phyloP scores from a whole-genome alignment of 2,329 filamentous ascomycete species.

The Colletotrichum sublineola region DNA sequence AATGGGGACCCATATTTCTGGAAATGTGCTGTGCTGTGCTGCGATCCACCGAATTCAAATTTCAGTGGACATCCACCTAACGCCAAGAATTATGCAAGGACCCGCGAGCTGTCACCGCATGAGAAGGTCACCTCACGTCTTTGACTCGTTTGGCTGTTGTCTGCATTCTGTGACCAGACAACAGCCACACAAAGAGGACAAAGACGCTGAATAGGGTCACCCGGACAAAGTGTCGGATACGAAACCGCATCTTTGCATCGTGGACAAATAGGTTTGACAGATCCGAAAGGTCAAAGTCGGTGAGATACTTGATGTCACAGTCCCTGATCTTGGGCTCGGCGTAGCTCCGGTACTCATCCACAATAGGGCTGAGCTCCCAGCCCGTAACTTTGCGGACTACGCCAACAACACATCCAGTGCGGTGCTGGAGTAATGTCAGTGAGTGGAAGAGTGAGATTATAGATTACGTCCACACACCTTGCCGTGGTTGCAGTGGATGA shows the following conservation, averaged over 20 bases:
- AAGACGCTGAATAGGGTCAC: constrained; percentile 58
- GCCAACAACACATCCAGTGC: constrained; percentile 90
- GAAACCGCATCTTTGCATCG: constrained; percentile 46
- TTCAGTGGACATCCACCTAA: constrained; percentile 24
- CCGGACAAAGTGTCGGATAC: constrained; percentile 56
- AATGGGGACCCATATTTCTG: neutral
- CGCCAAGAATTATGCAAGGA: constrained; percentile 33
- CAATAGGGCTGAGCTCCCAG: constrained; percentile 71
- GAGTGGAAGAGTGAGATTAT: neutral
- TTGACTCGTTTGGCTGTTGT: constrained; percentile 38
- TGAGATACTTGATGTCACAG: constrained; percentile 71
- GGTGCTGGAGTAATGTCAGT: constrained; percentile 67
- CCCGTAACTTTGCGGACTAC: constrained; percentile 80
- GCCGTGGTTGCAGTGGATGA: constrained; percentile 95
- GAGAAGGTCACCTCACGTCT: constrained; percentile 23
- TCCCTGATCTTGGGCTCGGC: constrained; percentile 72
- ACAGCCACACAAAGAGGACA: constrained; percentile 59
- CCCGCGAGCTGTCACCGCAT: neutral
- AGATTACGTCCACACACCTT: constrained; percentile 63
- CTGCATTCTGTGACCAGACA: constrained; percentile 53
- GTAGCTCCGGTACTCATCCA: constrained; percentile 81
- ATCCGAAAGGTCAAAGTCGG: constrained; percentile 59
- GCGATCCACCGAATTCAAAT: constrained; percentile 21
- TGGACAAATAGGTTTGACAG: constrained; percentile 55
- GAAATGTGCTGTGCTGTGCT: constrained; percentile 1